Base-by-base conservation (phyloP, 2,329 filamentous ascomycete genomes). In the Alternaria solani region DNA sequence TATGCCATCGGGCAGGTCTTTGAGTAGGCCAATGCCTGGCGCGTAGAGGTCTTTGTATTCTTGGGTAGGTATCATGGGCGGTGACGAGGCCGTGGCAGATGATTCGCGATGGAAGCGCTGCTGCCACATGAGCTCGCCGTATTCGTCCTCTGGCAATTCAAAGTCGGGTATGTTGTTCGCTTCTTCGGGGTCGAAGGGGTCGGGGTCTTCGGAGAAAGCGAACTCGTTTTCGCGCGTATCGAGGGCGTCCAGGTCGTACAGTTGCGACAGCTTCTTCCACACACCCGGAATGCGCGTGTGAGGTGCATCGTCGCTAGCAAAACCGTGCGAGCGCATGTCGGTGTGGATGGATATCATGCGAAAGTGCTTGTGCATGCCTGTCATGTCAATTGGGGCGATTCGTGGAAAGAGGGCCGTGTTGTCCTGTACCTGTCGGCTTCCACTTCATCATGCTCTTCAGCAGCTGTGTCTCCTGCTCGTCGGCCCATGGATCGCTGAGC, bases 211-310 rank as follows among this genome's bases (percentile, higher is more conserved):
- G 36, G 87, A 83, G 62, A 85, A 84, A 49, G 82, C 80, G n/a
- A 84, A 77, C 2, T 85, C 82, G 62, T 88, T 83, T 77, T 89
- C 94, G 70, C 93, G 88, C 75, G 96, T 92, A 78, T 98, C 93
- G 59, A 97, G 89, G 41, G 90, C 86, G 49, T 91, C 87, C 30
- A 98, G 86, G 78, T 97, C 92, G 81, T 97, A 99, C 63, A 95
- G 87, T 34, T 88, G 88, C 32, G 86, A 82, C 11, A 99, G 85
- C 79, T 98, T 98, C 68, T 87, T 85, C 94, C 95, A 98, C 65
- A 99, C 97, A 41, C 91, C 91, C 0, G 92, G 90, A 67, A 97
- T 95, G 60, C 91, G 90, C 41, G 93, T 97, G 81, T 99, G 95
- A 16, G 87, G 86, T 68, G 88, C 82, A 66, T 87, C 69, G 72